Evolutionary conservation across 495 filamentous ascomycete species (phyloP), one percentile per base, ranked within the genome.

Genomic region (Xylaria venustula): DNA sequence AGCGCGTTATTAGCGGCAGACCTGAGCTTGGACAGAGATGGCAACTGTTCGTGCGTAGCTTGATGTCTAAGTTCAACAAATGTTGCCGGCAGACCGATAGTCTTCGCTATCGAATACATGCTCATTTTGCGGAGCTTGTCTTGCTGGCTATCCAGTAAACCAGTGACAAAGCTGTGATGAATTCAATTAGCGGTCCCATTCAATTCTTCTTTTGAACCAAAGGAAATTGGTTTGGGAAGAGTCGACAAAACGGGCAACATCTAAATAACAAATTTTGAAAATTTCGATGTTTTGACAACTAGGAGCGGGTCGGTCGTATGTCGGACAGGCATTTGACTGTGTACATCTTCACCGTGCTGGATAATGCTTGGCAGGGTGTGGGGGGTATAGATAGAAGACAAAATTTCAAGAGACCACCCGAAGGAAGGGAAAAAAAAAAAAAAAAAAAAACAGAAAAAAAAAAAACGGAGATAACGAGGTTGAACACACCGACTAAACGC

Each of bases 51-150:
- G 72, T 98, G 93, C 37, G 91, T 94, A 32, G 90, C 90, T 71
- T 94, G 88, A 68, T 98, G 93, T 17, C 93, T 81, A 52, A 97
- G 77, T 75, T 96, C 92, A 36, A 97, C 92, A 71, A 96, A 94
- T 0, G 89, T 86, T 7, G 87, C 85, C 4, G 93, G 91, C 20
- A 97, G 78, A 0, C 87, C 88, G 17, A 94, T 80, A 52, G 85
- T 85, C 64, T 84, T 81, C 1, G 93, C 93, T 11, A 92, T 80
- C 30, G 85, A 80, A 71, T 91, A 92, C 93, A 97, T 97, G 68
- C 87, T 87, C 67, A 85, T 80, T 60, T 89, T 89, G 58, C 85
- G 85, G 44, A 80, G 78, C 53, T 83, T 84, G 66, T 86, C 81
- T 63, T 92, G 86, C 60, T 88, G 85, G 3, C 86, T 82, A 70